A percentile compares a stretch with the other conserved stretches of the same genome.
Evolutionary conservation across 208 protist genomes (phyloP).

Genomic region (Sergeia podlipaevii): DNA sequence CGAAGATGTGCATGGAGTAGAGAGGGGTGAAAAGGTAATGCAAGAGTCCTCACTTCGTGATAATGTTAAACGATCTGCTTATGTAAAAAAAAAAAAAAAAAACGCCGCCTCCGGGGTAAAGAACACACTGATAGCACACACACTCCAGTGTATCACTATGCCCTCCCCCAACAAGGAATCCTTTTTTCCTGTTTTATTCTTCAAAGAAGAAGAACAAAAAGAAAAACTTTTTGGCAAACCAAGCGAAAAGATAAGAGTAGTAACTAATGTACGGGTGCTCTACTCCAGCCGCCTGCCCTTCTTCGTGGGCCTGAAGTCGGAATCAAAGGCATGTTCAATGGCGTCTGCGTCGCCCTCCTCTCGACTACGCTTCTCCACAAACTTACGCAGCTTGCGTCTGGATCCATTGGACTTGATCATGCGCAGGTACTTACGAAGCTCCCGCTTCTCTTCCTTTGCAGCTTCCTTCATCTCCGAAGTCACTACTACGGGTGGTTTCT

Average conservation of each 20-base stretch:
- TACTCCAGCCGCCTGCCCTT: slow-evolving; percentile 70
- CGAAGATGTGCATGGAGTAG: too few relatives aligned
- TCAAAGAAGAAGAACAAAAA: slow-evolving; percentile 6
- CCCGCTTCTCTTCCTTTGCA: slow-evolving; percentile 62
- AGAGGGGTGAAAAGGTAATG: too few relatives aligned
- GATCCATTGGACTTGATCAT: slow-evolving; percentile 89
- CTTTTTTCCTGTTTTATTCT: not conserved
- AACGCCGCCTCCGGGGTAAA: too few relatives aligned
- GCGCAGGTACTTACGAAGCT: slow-evolving; percentile 81
- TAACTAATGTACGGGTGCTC: not conserved
- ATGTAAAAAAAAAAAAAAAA: too few relatives aligned
- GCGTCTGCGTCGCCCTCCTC: slow-evolving; percentile 65
- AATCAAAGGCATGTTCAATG: slow-evolving; percentile 47
- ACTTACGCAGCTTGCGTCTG: slow-evolving; percentile 71
- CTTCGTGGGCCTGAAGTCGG: slow-evolving; percentile 50
- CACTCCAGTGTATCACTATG: too few relatives aligned
- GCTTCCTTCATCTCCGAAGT: slow-evolving; percentile 79
- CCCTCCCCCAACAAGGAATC: too few relatives aligned
- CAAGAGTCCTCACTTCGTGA: too few relatives aligned
- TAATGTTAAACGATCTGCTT: too few relatives aligned
- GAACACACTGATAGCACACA: too few relatives aligned
- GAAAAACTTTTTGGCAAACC: not conserved
- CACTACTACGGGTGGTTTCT: slow-evolving; percentile 68
- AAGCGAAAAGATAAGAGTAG: not conserved
- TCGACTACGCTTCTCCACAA: slow-evolving; percentile 64